Percentiles rank a stretch among this genome's conserved stretches.
These are phyloP conservation scores for Populus hybrid DNA, from an alignment of 441 rosid genomes.

Conservation along the genomic window DNA sequence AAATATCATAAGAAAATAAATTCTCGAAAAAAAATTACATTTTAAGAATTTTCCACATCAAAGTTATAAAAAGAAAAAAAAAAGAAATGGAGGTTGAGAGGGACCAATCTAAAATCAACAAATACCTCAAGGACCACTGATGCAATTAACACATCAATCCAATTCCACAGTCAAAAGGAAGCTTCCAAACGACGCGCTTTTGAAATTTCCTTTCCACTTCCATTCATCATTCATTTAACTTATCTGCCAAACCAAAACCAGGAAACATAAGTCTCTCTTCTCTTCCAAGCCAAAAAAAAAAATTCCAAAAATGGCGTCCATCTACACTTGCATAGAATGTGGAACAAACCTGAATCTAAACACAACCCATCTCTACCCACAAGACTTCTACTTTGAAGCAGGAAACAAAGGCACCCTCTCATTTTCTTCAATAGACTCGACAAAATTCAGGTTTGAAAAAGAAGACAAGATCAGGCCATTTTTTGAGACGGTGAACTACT, in stretches of 20 bases:
- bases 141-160: too few relatives aligned
- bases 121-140: too few relatives aligned
- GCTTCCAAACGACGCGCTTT: slow-evolving; percentile 19
- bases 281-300: neutral
- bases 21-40: neutral
- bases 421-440: slow-evolving; percentile 62
- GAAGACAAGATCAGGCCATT: slow-evolving; percentile 86
- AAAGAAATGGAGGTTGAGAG: neutral
- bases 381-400: slow-evolving; percentile 86
- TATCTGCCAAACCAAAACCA: neutral
- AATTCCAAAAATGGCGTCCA: slow-evolving; percentile 43
- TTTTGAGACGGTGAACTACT: slow-evolving; percentile 81
- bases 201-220: slow-evolving; percentile 1
- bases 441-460: slow-evolving; percentile 66
- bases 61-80: neutral
- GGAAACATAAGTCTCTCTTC: neutral
- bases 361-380: slow-evolving; percentile 56
- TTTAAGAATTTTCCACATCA: neutral
- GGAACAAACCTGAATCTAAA: slow-evolving; percentile 63
- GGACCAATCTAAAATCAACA: neutral
- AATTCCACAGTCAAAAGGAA: neutral
- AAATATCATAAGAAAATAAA: neutral
- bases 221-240: neutral
- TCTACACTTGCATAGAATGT: slow-evolving; percentile 76
- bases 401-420: slow-evolving; percentile 86